Evolutionary conservation across 345 rosid genomes (phyloP).

Genomic region (Sonneratia caseolaris): DNA sequence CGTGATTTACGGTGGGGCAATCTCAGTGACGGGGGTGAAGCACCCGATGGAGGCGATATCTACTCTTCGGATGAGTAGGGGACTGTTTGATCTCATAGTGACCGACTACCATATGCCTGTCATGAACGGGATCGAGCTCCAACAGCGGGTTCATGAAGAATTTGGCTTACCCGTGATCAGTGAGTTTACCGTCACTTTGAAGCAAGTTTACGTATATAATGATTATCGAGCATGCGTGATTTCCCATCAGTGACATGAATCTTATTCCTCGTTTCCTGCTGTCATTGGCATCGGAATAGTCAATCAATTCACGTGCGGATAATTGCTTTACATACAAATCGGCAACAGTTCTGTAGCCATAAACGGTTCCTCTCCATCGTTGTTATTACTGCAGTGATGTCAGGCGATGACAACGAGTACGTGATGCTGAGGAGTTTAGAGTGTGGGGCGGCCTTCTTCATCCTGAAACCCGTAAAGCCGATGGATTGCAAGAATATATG

Average conservation of each 20-base stretch:
- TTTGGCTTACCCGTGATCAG: conserved; percentile 45
- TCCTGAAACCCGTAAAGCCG: conserved; percentile 49
- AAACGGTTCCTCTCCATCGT: neutral
- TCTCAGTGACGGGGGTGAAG: conserved; percentile 28
- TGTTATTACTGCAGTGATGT: conserved; percentile 41
- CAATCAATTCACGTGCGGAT: too few species aligned
- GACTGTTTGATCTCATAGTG: conserved; percentile 41
- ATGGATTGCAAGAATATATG: conserved; percentile 40
- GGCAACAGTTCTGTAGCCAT: neutral
- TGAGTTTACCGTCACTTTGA: conserved; percentile 14
- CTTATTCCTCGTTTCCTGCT: too few species aligned
- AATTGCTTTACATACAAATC: too few species aligned
- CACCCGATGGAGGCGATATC: conserved; percentile 41
- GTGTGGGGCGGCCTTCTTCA: conserved; percentile 44
- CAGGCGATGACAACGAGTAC: conserved; percentile 38
- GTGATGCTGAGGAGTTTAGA: conserved; percentile 30
- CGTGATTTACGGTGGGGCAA: too few species aligned
- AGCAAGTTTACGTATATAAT: too few species aligned
- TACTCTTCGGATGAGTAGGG: conserved; percentile 20
- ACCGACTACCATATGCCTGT: conserved; percentile 64
- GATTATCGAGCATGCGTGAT: too few species aligned
- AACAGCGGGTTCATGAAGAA: conserved; percentile 20
- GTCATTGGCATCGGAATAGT: too few species aligned
- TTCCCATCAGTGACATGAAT: too few species aligned
- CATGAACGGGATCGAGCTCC: conserved; percentile 52